Conservation (phyloP, 2,329 filamentous ascomycete genomes). For the Colletotrichum sidae region DNA sequence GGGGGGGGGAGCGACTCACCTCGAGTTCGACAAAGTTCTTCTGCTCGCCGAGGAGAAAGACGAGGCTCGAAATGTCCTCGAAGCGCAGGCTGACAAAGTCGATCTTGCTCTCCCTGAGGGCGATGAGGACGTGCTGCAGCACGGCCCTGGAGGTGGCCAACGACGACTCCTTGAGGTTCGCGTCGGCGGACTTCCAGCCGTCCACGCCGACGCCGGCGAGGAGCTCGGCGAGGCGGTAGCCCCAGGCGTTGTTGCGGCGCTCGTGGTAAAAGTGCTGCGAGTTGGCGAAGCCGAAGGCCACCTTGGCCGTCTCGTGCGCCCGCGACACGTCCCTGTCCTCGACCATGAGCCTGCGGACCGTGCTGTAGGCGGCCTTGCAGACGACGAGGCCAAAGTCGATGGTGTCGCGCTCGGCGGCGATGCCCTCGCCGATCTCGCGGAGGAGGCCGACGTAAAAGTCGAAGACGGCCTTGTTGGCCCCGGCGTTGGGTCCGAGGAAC, state of each 20-base stretch:
- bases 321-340: conserved; percentile 51
- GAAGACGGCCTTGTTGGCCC: conserved; percentile 44
- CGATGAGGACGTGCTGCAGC: conserved; percentile 49
- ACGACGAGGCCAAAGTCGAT: conserved; percentile 53
- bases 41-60: conserved; percentile 60
- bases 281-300: conserved; percentile 55
- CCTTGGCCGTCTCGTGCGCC: conserved; percentile 56
- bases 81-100: conserved; percentile 56
- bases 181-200: conserved; percentile 40
- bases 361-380: conserved; percentile 46
- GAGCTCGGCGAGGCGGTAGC: conserved; percentile 58
- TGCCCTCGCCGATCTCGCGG: conserved; percentile 49
- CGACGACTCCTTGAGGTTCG: conserved; percentile 45
- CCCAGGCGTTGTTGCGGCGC: conserved; percentile 52
- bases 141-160: conserved; percentile 21
- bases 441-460: conserved; percentile 56
- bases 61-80: conserved; percentile 57
- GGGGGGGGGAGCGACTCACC: conserved; percentile 9
- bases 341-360: conserved; percentile 46
- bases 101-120: conserved; percentile 54
- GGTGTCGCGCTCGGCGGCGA: conserved; percentile 42
- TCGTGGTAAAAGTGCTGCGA: conserved; percentile 55
- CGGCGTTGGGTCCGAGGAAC: conserved; percentile 41
- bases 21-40: conserved; percentile 59
- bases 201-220: conserved; percentile 54